A percentile compares a stretch with the other conserved stretches of the same genome.
These are phyloP conservation scores for Aureobasidium sp. DNA, from an alignment of 2,329 filamentous ascomycete genomes.

Conservation along the genomic window DNA sequence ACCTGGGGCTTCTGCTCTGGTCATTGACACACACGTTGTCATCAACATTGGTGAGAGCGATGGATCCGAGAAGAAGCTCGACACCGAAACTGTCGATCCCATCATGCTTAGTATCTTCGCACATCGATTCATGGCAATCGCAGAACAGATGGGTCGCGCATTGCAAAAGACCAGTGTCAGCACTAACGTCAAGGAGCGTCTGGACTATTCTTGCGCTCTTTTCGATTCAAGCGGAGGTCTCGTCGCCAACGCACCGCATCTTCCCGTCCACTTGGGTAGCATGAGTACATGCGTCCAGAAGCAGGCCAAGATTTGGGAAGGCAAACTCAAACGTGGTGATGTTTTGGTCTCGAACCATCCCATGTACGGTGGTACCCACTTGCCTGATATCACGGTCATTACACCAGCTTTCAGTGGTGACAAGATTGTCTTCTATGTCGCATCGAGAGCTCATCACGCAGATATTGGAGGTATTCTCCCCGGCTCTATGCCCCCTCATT, in stretches of 20 bases:
- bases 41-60: conserved; percentile 66
- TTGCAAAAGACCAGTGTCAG: conserved; percentile 74
- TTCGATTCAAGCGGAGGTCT: conserved; percentile 70
- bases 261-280: conserved; percentile 73
- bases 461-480: conserved; percentile 80
- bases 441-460: conserved; percentile 72
- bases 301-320: conserved; percentile 73
- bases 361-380: conserved; percentile 74
- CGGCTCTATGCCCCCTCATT: conserved; percentile 75
- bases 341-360: conserved; percentile 81
- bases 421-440: conserved; percentile 74
- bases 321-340: conserved; percentile 69
- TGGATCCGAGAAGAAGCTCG: conserved; percentile 41
- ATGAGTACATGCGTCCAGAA: conserved; percentile 80
- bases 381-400: conserved; percentile 75
- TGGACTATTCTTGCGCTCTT: conserved; percentile 77
- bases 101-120: conserved; percentile 74
- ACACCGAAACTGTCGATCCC: conserved; percentile 58
- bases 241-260: conserved; percentile 71
- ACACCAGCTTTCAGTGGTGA: conserved; percentile 71
- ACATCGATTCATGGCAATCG: conserved; percentile 78
- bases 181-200: conserved; percentile 73
- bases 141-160: conserved; percentile 75
- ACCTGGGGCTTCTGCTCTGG: conserved; percentile 65
- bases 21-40: conserved; percentile 81